These are phyloP conservation scores for Alternaria solani DNA, from an alignment of 2,329 filamentous ascomycete species.

Conservation along the genomic window DNA sequence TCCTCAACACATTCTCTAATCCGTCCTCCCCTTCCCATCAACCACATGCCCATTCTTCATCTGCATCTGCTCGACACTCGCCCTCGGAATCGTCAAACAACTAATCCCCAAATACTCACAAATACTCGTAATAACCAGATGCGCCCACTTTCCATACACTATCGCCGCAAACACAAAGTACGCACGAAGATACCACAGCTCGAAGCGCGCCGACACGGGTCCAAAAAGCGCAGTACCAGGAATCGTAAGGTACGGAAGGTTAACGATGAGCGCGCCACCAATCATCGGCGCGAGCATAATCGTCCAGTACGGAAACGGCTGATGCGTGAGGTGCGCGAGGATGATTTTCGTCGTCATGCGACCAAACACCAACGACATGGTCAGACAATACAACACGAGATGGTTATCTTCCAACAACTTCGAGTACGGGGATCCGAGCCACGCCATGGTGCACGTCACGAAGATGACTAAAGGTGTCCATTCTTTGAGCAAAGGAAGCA, in stretches of 20 bases:
- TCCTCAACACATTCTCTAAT: constrained; percentile 30
- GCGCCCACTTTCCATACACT: constrained; percentile 94
- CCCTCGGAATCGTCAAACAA: constrained; percentile 78
- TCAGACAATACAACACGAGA: constrained; percentile 89
- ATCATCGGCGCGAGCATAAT: constrained; percentile 87
- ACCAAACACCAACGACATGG: constrained; percentile 96
- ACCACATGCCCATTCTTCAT: constrained; percentile 35
- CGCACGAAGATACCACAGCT: constrained; percentile 81
- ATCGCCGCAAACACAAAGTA: constrained; percentile 85
- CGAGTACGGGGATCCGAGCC: constrained; percentile 91
- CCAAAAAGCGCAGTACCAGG: constrained; percentile 62
- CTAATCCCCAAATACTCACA: constrained; percentile 93
- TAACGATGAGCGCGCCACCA: constrained; percentile 81
- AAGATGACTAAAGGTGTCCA: constrained; percentile 92
- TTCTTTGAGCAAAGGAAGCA: constrained; percentile 86
- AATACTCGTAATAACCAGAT: constrained; percentile 87
- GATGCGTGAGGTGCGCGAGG: constrained; percentile 88
- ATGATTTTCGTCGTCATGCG: constrained; percentile 99
- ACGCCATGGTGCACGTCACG: constrained; percentile 75
- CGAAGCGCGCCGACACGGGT: constrained; percentile 68
- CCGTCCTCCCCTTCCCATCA: constrained; percentile 46
- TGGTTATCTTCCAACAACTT: constrained; percentile 83
- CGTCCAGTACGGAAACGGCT: constrained; percentile 97
- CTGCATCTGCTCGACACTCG: constrained; percentile 32
- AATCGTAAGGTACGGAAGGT: constrained; percentile 73